Evolutionary conservation across 306 rosid species (phyloP), one percentile per base, ranked within the genome.

Genomic region (Erythrophleum fordii): DNA sequence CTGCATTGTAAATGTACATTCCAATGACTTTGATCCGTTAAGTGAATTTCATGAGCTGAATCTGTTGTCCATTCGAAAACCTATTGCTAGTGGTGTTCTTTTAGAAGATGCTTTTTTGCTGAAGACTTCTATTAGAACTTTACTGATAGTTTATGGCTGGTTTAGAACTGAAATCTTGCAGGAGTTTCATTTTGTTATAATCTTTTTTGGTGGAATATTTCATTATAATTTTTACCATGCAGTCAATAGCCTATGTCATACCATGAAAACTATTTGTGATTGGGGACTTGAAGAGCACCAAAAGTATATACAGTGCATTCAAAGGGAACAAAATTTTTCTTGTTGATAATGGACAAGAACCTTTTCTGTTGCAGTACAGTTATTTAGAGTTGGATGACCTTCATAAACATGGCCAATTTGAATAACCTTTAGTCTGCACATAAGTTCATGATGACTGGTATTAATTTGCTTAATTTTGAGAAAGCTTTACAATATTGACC

Each of bases 1-100:
- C 77, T 45, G 25, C 58, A 45, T 46, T 20, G 34, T 11, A 39
- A 58, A 37, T n/a, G 14, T 56, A 23, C 11, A 17, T 13, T 42
- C 39, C 49, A 42, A 5, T 42, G 26, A 28, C 44, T 41, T 41
- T 75, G 55, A 58, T 53, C 4, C 25, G n/a, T 59, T 20, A 11
- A 34, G 48, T 22, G 78, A 75, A 42, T 72, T 72, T 48, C 52
- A 23, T 56, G 31, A 56, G 42, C 46, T 7, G 14, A 51, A 51
- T 20, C 37, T 35, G 31, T 23, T 45, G 6, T 46, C 26, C 42
- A 0, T 48, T 25, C 10, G 18, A 44, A 39, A 58, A 37, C 2
- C 48, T 60, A 13, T 13, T 60, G 66, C 49, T 18, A 9, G 44
- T 17, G 46, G 5, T 44, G 11, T 13, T 69, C 53, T 44, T 44